Evolutionary conservation across 2,329 filamentous ascomycete genomes (phyloP), one percentile per base, ranked within the genome.

Genomic region (Clarireedia homoeocarpa): DNA sequence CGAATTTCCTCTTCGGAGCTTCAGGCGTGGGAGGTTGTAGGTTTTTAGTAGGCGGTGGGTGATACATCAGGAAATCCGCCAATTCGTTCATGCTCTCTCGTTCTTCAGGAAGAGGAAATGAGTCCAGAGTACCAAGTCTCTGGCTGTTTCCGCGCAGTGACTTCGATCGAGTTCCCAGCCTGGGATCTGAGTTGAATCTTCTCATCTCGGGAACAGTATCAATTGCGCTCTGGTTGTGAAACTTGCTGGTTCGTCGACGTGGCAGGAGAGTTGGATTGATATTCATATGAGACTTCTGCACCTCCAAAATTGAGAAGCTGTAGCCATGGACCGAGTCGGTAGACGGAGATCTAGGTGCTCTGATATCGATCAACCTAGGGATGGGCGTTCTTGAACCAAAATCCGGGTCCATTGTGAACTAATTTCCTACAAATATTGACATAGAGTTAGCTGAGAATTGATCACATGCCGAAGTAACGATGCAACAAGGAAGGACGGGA

Each of bases 1-100:
- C 26, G 30, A 56, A 47, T 23, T 53, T 72, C 23, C 69, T 70
- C 39, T 65, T 63, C 36, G 71, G 67, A 27, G 67, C 58, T 39
- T 64, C 57, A 1, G 64, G 58, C 1, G 68, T 72, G 39, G 73
- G 69, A 5, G 77, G 78, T 75, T 80, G 79, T 63, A 70, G 73
- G 64, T 80, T 80, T 24, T 70, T 67, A 3, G 74, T 69, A 5
- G 79, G 79, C 0, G 78, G 78, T 26, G 75, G 70, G 23, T 73
- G 73, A 44, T 72, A 76, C 54, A 71, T 74, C 47, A 82, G 64
- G 57, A 81, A 81, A n/a, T 77, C 73, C 44, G 75, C 70, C 48
- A 80, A 66, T 5, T 69, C 69, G 27, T 57, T 63, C 54, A 67
- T 62, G 30, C 60, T 65, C 55, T 68, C 62, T 26, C 61, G 55